These are phyloP conservation scores for Phaffia australis DNA, from an alignment of 768 basidiomycete species.

Conservation along the genomic window DNA sequence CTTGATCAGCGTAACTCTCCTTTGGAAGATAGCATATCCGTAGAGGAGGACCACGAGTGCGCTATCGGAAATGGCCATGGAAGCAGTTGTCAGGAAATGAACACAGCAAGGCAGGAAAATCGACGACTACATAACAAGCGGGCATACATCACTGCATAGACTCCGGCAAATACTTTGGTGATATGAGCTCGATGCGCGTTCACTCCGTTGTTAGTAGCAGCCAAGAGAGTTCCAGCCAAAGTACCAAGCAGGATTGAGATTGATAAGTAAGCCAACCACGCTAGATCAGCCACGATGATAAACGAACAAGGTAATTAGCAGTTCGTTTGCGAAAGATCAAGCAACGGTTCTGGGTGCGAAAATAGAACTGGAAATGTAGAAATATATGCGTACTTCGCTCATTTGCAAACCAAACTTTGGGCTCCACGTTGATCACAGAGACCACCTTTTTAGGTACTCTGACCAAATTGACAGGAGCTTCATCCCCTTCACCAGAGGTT, in stretches of 20 bases:
- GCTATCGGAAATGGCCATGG: constrained; percentile 24
- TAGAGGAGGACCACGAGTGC: constrained; percentile 53
- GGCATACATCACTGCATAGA: constrained; percentile 21
- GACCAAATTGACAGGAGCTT: constrained; percentile 36
- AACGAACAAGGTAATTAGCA: not conserved
- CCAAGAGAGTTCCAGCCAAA: constrained; percentile 76
- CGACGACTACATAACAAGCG: constrained; percentile 49
- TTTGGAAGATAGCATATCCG: constrained; percentile 74
- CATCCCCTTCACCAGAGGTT: not conserved
- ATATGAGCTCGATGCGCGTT: constrained; percentile 54
- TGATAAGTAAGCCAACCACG: constrained; percentile 88
- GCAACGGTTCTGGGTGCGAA: not conserved
- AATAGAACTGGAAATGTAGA: not conserved
- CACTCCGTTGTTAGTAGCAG: constrained; percentile 55
- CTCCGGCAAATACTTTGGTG: constrained; percentile 42
- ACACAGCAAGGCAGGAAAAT: not conserved
- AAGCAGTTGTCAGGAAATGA: not conserved
- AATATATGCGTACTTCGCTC: constrained; percentile 54
- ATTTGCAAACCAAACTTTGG: constrained; percentile 96
- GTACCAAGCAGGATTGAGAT: constrained; percentile 72
- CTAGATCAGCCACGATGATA: constrained; percentile 26
- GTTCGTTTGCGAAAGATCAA: not conserved
- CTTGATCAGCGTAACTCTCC: constrained; percentile 80
- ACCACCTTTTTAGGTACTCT: constrained; percentile 71
- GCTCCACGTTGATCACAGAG: constrained; percentile 61